Evolutionary conservation across 139 green algal genomes (phyloP).

Genomic region (Chlorella vulgaris): DNA sequence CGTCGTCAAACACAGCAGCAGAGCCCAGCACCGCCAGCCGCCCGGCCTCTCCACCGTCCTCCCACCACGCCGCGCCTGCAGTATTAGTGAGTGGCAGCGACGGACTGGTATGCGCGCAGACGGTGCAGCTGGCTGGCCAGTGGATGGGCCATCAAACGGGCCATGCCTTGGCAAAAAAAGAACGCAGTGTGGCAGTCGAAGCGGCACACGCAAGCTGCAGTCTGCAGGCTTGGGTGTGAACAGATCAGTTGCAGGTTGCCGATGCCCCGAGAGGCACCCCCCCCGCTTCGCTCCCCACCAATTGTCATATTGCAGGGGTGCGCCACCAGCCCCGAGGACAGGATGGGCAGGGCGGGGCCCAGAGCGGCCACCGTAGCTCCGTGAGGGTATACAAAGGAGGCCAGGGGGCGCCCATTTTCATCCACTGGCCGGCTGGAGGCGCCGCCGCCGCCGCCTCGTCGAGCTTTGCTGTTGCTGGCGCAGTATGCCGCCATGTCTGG

Average conservation of each 20-base stretch:
- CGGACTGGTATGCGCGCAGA: too few species aligned
- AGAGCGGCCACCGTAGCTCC: conserved; percentile 76
- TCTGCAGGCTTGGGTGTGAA: not conserved
- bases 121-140: not conserved
- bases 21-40: conserved; percentile 75
- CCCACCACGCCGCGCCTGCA: conserved; percentile 65
- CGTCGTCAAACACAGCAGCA: conserved; percentile 78
- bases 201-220: not conserved
- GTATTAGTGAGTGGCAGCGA: not conserved
- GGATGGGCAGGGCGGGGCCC: conserved; percentile 73
- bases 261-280: too few species aligned
- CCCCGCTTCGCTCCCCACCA: too few species aligned
- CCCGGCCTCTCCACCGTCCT: conserved; percentile 51
- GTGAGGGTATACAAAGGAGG: conserved; percentile 75
- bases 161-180: too few species aligned
- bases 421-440: not conserved
- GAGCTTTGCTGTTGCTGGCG: conserved; percentile 1
- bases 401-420: conserved; percentile 5
- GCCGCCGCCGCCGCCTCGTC: not conserved
- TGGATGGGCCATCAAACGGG: too few species aligned
- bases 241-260: too few species aligned
- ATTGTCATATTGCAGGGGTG: conserved; percentile 80
- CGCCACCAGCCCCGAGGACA: conserved; percentile 77
- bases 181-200: too few species aligned
- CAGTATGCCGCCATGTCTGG: conserved; percentile 57